These are phyloP conservation scores for Microcera coccophila DNA, from an alignment of 2,329 filamentous ascomycete genomes.

Conservation along the genomic window DNA sequence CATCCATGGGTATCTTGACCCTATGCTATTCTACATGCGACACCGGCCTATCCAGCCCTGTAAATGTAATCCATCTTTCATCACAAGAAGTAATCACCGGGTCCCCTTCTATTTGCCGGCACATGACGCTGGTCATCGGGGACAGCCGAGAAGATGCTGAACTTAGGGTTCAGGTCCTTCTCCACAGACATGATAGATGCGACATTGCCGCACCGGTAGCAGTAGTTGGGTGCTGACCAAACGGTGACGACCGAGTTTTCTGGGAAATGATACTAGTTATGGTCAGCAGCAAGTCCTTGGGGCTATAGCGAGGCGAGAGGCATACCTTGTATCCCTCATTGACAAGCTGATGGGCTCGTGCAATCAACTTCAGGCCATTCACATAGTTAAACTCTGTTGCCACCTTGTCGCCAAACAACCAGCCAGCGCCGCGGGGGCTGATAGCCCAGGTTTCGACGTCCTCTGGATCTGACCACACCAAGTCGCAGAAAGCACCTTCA, in stretches of 20 bases:
- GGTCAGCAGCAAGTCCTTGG: slow-evolving; percentile 25
- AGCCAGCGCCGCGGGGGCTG: slow-evolving; percentile 91
- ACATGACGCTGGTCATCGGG: slow-evolving; percentile 79
- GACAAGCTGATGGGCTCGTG: slow-evolving; percentile 95
- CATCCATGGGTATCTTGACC: slow-evolving; percentile 41
- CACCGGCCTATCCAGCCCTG: slow-evolving; percentile 23
- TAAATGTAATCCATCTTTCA: slow-evolving; percentile 24
- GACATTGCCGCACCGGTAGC: slow-evolving; percentile 92
- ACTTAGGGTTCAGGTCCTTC: slow-evolving; percentile 80
- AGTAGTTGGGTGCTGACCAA: slow-evolving; percentile 96
- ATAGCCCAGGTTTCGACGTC: slow-evolving; percentile 96
- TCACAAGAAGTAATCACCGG: slow-evolving; percentile 68
- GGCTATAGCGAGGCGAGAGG: background rate
- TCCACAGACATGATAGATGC: slow-evolving; percentile 94
- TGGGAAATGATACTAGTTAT: slow-evolving; percentile 75
- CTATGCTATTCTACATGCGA: slow-evolving; percentile 41
- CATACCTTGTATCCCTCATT: slow-evolving; percentile 94
- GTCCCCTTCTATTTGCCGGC: slow-evolving; percentile 64
- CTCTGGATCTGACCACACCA: slow-evolving; percentile 98
- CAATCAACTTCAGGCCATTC: slow-evolving; percentile 91
- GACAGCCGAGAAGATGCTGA: slow-evolving; percentile 89
- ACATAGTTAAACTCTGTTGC: slow-evolving; percentile 97
- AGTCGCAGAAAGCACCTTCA: slow-evolving; percentile 95
- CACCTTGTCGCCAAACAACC: slow-evolving; percentile 95
- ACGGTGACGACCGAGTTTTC: slow-evolving; percentile 96